Conservation (phyloP, 805 yeast genomes). For the Candida orba region DNA sequence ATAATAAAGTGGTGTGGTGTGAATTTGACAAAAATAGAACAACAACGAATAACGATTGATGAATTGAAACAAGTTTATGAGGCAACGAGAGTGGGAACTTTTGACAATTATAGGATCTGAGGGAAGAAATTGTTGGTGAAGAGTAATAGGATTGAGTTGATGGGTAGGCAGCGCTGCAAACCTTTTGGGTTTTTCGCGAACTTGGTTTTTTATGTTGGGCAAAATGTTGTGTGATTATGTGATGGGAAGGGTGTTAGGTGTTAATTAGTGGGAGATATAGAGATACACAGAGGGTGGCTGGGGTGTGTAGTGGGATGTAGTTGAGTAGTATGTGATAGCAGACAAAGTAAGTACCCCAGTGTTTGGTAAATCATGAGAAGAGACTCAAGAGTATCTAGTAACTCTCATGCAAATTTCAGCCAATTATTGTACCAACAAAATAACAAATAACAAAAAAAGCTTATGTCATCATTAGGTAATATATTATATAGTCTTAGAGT, state of each 20-base stretch:
- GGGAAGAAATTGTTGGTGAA: constrained; percentile 4
- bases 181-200: constrained; percentile 1
- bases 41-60: neutral
- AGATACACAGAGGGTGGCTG: no score
- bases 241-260: no score
- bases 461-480: no score
- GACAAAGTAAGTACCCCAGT: no score
- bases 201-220: constrained; percentile 7
- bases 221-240: constrained; percentile 6
- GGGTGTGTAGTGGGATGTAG: no score
- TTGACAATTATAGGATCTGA: constrained; percentile 2
- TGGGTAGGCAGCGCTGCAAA: neutral
- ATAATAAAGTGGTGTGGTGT: constrained; percentile 1
- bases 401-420: no score
- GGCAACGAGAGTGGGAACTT: constrained; percentile 1
- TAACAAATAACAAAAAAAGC: no score
- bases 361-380: no score
- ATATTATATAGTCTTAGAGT: no score
- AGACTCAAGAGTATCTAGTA: no score
- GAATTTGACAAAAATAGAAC: neutral
- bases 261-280: neutral
- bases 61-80: neutral
- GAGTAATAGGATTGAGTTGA: neutral
- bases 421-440: no score
- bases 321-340: no score